Evolutionary conservation across 192 early-diverging fungal genomes (phyloP), one percentile per base, ranked within the genome.

Genomic region (Chytriomyces sp.): DNA sequence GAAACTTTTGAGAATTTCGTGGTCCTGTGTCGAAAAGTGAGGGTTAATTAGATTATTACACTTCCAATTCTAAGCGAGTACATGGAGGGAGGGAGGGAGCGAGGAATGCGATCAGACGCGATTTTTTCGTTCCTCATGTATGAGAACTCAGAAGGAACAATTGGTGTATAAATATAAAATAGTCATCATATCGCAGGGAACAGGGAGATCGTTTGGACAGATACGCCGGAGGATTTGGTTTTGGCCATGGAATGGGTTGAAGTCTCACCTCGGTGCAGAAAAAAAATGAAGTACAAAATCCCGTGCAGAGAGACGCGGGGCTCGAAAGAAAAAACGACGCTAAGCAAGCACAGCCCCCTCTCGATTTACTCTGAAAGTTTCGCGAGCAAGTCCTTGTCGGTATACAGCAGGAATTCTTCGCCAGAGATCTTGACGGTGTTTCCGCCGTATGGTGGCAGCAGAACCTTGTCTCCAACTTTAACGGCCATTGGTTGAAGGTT

Each of bases 361-460:
- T 64, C 46, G 35, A n/a, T 72, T 72, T 61, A 53, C 78, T 72
- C 57, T 44, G 63, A 48, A 24, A 99, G 86, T 91, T 97, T 97
- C 81, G 95, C 97, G 53, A 98, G 89, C 78, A 99, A 91, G 86
- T 99, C 97, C 79, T 88, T 88, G 76, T 97, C 97, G 67, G 92
- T 94, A 91, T 90, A 97, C 66, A 99, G 88, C 65, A 94, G 87
- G 81, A 88, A 94, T 84, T 99, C 98, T 83, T 96, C 92, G 72
- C 91, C 87, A 60, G 90, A 87, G 43, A 99, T 79, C 91, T 99
- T 99, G 88, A 99, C 93, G 71, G 89, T 81, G 87, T 83, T 92
- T 67, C 98, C 98, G 79, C 98, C 97, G 80, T 93, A 99, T 43
- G 93, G 88, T 57, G 98, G 98, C 49, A 99, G 91, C 46, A 99